Percentiles rank a stretch among this genome's conserved stretches.
These are phyloP conservation scores for Botrytis paeoniae DNA, from an alignment of 2,329 filamentous ascomycete genomes.

Conservation along the genomic window DNA sequence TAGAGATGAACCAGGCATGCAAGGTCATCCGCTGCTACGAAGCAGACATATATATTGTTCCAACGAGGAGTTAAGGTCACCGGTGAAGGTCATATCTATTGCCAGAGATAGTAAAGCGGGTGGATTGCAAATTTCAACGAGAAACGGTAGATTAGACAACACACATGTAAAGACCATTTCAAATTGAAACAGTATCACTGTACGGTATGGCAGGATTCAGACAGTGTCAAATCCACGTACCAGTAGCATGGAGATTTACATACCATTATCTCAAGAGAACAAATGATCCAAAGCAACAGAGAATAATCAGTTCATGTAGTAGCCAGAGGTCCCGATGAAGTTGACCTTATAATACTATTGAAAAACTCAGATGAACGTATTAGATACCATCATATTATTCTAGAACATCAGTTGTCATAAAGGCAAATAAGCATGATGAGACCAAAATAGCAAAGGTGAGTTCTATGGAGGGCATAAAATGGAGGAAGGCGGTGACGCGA, in stretches of 20 bases:
- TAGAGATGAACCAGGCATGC: not conserved
- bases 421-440: not conserved
- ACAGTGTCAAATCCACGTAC: not conserved
- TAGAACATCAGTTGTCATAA: not conserved
- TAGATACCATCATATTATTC: too few relatives aligned
- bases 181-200: not conserved
- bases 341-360: not conserved
- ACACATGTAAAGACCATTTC: not conserved
- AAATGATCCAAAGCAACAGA: not conserved
- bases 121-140: not conserved
- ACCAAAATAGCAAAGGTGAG: not conserved
- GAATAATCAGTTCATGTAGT: not conserved
- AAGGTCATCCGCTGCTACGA: not conserved
- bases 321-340: not conserved
- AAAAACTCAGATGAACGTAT: not conserved
- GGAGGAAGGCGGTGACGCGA: not conserved
- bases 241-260: not conserved
- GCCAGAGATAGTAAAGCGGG: not conserved
- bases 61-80: not conserved
- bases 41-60: not conserved
- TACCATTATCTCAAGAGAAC: not conserved
- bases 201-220: not conserved
- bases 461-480: not conserved
- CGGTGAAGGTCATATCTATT: not conserved
- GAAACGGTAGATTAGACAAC: not conserved